Evolutionary conservation across 257 asterid species (phyloP).

Genomic region (Knoxia roxburghii): DNA sequence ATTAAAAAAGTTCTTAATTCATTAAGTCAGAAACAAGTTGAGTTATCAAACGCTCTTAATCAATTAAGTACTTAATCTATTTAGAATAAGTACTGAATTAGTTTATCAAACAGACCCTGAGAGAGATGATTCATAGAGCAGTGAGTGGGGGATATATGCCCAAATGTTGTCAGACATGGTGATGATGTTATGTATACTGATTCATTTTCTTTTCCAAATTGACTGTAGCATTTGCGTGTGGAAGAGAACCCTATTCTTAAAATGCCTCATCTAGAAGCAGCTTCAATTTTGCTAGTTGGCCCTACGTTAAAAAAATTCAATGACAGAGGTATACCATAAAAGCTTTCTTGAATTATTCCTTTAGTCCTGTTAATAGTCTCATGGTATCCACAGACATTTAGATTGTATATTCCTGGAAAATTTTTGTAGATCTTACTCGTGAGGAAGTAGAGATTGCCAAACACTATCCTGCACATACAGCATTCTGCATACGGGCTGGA

Average conservation of each 20-base stretch:
- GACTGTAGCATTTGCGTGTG: conserved; percentile 87
- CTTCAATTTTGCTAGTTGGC: conserved; percentile 90
- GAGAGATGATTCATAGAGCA: no score
- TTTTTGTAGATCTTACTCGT: conserved; percentile 73
- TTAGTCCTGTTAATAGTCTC: neutral
- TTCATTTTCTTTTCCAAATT: conserved; percentile 9
- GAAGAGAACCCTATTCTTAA: conserved; percentile 98
- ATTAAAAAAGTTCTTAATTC: no score
- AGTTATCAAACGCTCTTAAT: no score
- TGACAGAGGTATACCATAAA: conserved; percentile 65
- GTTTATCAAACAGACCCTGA: no score
- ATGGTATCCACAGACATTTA: neutral
- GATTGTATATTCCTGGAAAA: neutral
- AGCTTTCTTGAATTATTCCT: neutral
- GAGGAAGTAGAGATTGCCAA: conserved; percentile 74
- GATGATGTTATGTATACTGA: neutral
- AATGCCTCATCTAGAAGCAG: conserved; percentile 91
- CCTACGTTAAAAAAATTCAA: conserved; percentile 93
- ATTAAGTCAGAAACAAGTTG: no score
- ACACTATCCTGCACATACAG: conserved; percentile 87
- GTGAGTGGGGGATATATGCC: no score
- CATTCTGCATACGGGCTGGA: conserved; percentile 84
- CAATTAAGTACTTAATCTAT: no score
- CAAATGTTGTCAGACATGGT: neutral
- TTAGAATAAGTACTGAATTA: no score